Percentiles rank a stretch among this genome's conserved stretches.
These are phyloP conservation scores for Paradendryphiella salina DNA, from an alignment of 2,329 filamentous ascomycete genomes.

Conservation along the genomic window DNA sequence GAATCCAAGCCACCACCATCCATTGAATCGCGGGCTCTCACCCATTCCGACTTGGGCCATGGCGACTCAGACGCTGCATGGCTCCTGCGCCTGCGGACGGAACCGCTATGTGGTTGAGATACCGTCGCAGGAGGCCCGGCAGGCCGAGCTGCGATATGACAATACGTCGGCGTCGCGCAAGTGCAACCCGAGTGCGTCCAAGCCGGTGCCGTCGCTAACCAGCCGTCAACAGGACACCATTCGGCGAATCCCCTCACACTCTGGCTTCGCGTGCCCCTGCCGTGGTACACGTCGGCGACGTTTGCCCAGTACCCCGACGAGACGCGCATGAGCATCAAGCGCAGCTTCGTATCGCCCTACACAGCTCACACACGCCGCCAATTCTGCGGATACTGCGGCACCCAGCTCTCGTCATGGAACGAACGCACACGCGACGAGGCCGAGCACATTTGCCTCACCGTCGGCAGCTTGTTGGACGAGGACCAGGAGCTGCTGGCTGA, in stretches of 20 bases:
- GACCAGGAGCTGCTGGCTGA: slow-evolving; percentile 75
- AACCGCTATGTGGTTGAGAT: slow-evolving; percentile 78
- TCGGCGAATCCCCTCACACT: slow-evolving; percentile 74
- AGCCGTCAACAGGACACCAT: slow-evolving; percentile 56
- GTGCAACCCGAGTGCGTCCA: slow-evolving; percentile 44
- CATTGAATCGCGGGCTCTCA: too few species aligned
- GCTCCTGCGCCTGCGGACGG: slow-evolving; percentile 82
- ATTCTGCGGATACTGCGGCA: slow-evolving; percentile 93
- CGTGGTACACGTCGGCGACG: slow-evolving; percentile 78
- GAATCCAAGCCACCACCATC: background rate
- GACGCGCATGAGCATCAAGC: slow-evolving; percentile 51
- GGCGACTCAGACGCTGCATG: slow-evolving; percentile 62
- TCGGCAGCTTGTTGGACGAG: slow-evolving; percentile 74
- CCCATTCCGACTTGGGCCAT: slow-evolving; percentile 9
- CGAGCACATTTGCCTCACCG: slow-evolving; percentile 76
- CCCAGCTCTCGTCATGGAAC: slow-evolving; percentile 80
- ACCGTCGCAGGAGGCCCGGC: slow-evolving; percentile 64
- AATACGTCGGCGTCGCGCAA: slow-evolving; percentile 71
- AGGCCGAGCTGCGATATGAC: slow-evolving; percentile 68
- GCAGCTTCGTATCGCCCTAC: slow-evolving; percentile 49
- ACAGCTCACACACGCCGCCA: slow-evolving; percentile 65
- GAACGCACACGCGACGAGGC: slow-evolving; percentile 71
- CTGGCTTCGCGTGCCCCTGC: slow-evolving; percentile 79
- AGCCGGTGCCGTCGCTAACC: background rate
- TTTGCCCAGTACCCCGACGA: slow-evolving; percentile 79